Evolutionary conservation across 129 eudicot genomes (phyloP), one percentile per base, ranked within the genome.

Genomic region (Rutidosis leptorrhynchoides): DNA sequence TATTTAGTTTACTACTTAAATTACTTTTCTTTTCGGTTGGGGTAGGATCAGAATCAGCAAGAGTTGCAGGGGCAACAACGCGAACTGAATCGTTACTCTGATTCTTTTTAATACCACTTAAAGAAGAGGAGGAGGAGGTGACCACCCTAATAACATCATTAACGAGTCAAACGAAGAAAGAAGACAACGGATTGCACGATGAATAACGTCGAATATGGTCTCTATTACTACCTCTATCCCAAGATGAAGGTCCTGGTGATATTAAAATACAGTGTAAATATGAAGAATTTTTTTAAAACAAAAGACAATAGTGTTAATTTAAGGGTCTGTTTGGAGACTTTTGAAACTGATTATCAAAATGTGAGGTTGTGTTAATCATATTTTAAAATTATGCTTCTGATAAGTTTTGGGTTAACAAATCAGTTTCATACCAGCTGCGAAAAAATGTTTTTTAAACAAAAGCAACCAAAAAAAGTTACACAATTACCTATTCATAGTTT

Each of bases 151-250:
- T 66, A 88, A 62, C 63, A 64, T 58, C 67, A 61, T 69, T 7
- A 84, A 42, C 32, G 95, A 83, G 11, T 88, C 92, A 24, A 77
- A 42, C 8, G 98, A 96, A 2, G 92, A 74, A 51, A 93, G 83
- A 74, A 93, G 32, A 82, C 86, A 83, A 62, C 77, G 82, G 25
- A 84, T 80, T 15, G 79, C 96, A 74, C 80, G 79, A 75, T 84
- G 98, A 68, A 93, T 58, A 19, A 74, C 35, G 27, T 93, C 98
- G 67, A 93, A 93, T 67, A 81, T 67, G 33, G 87, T 79, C 77
- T 93, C 98, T 68, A 93, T 93, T 67, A 65, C 76, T 20, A 93
- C 82, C 83, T 85, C 98, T 70, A 78, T 83, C 53, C 83, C 95
- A 45, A 93, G 78, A 78, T 65, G 96, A 7, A 93, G 89, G 75